These are phyloP conservation scores for Sporisorium iseilematis-ciliati DNA, from an alignment of 1,284 basidiomycete species.

Conservation along the genomic window DNA sequence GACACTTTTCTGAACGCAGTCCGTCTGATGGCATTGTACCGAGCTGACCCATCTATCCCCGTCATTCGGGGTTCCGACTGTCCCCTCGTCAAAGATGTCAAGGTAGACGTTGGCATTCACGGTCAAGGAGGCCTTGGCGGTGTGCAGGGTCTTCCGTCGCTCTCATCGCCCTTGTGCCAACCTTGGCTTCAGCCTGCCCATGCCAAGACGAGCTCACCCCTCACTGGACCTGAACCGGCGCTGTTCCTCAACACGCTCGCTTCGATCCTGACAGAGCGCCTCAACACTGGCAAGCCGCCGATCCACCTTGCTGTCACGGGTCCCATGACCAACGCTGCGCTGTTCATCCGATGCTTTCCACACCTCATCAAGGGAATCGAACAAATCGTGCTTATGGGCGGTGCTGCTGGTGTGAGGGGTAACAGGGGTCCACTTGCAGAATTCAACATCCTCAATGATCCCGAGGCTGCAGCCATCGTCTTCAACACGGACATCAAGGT, in stretches of 20 bases:
- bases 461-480: slow-evolving; percentile 61
- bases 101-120: slow-evolving; percentile 58
- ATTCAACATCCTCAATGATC: slow-evolving; percentile 65
- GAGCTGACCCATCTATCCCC: slow-evolving; percentile 41
- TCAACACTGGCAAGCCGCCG: slow-evolving; percentile 36
- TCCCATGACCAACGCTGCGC: slow-evolving; percentile 63
- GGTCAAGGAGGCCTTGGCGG: slow-evolving; percentile 63
- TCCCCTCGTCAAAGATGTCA: slow-evolving; percentile 52
- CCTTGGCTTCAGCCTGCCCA: slow-evolving; percentile 36
- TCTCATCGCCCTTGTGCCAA: slow-evolving; percentile 40
- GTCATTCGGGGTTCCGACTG: slow-evolving; percentile 61
- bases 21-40: slow-evolving; percentile 51
- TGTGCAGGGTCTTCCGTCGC: slow-evolving; percentile 51
- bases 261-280: slow-evolving; percentile 71
- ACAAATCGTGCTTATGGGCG: slow-evolving; percentile 65
- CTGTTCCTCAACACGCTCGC: slow-evolving; percentile 54
- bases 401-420: slow-evolving; percentile 55
- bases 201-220: slow-evolving; percentile 40
- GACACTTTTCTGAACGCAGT: slow-evolving; percentile 61
- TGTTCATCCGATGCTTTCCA: slow-evolving; percentile 57
- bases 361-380: slow-evolving; percentile 53
- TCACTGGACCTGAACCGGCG: slow-evolving; percentile 42
- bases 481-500: slow-evolving; percentile 58
- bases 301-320: slow-evolving; percentile 61
- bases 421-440: slow-evolving; percentile 59